A percentile compares a stretch with the other conserved stretches of the same genome.
phyloP scores from a whole-genome alignment of 1,139 yeast species.

The Wickerhamomyces sp. region DNA sequence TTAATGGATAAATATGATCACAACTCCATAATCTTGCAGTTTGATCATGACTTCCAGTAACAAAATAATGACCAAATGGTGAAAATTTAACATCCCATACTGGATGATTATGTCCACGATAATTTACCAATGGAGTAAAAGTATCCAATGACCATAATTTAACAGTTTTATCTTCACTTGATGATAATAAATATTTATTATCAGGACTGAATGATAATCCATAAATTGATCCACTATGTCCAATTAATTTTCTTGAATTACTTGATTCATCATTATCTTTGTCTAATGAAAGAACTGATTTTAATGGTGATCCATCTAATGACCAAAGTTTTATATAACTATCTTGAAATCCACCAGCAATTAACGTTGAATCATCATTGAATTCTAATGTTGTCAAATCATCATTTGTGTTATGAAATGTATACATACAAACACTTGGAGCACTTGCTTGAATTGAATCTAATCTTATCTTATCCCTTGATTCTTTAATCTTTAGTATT shows the following conservation, averaged over 20 bases:
- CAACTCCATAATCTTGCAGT: constrained; percentile 98
- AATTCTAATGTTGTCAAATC: constrained; percentile 81
- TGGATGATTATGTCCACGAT: constrained; percentile 94
- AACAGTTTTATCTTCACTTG: constrained; percentile 89
- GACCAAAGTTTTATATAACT: constrained; percentile 89
- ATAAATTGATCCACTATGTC: constrained; percentile 94
- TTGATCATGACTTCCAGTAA: constrained; percentile 95
- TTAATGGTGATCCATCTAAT: constrained; percentile 81
- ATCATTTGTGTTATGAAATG: constrained; percentile 91
- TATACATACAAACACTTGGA: constrained; percentile 97
- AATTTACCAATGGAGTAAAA: constrained; percentile 82
- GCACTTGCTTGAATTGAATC: constrained; percentile 69
- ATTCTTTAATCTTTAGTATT: constrained; percentile 74
- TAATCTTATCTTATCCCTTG: constrained; percentile 66
- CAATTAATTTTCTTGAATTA: constrained; percentile 61
- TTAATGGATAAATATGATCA: constrained; percentile 92
- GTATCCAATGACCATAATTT: constrained; percentile 94
- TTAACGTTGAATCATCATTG: constrained; percentile 79
- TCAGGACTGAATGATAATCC: constrained; percentile 91
- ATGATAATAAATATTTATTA: constrained; percentile 70
- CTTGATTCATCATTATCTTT: constrained; percentile 36
- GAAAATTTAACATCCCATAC: constrained; percentile 96
- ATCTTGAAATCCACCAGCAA: constrained; percentile 94
- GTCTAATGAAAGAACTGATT: constrained; percentile 61
- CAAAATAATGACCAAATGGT: constrained; percentile 95